Evolutionary conservation across 2,329 filamentous ascomycete genomes (phyloP).

Genomic region (Aspergillus aculeatinus): DNA sequence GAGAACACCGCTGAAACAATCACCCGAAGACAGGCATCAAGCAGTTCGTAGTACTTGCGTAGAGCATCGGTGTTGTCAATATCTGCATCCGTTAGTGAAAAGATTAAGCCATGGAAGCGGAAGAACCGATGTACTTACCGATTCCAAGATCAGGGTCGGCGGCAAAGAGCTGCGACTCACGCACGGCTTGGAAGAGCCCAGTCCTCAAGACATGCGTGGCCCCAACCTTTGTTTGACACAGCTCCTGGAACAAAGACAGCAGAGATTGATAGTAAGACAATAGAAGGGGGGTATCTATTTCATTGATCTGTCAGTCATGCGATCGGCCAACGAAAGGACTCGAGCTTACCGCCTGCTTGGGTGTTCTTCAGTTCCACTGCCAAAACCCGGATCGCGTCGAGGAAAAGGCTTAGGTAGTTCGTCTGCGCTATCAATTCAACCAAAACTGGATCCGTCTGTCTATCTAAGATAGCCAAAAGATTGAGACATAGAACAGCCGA

Average conservation of each 20-base stretch:
- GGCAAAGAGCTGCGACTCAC: slow-evolving; percentile 79
- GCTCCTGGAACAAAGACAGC: slow-evolving; percentile 76
- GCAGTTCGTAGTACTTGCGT: slow-evolving; percentile 77
- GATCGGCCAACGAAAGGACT: not conserved
- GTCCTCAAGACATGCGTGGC: slow-evolving; percentile 85
- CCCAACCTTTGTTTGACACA: slow-evolving; percentile 80
- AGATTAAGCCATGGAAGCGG: not conserved
- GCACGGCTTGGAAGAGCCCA: slow-evolving; percentile 78
- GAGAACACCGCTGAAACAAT: slow-evolving; percentile 78
- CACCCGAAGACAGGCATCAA: slow-evolving; percentile 77
- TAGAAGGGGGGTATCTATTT: slow-evolving; percentile 53
- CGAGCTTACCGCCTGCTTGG: slow-evolving; percentile 54
- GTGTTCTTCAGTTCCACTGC: slow-evolving; percentile 68
- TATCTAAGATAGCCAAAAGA: slow-evolving; percentile 71
- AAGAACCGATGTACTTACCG: slow-evolving; percentile 40
- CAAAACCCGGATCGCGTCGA: slow-evolving; percentile 80
- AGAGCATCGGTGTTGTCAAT: slow-evolving; percentile 69
- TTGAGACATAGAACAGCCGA: slow-evolving; percentile 83
- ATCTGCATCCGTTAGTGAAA: slow-evolving; percentile 43
- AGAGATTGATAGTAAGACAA: slow-evolving; percentile 69
- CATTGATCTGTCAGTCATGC: slow-evolving; percentile 10
- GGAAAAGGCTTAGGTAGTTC: slow-evolving; percentile 86
- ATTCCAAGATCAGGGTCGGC: slow-evolving; percentile 91
- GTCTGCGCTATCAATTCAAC: slow-evolving; percentile 77
- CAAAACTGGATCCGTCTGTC: slow-evolving; percentile 69